Conservation (phyloP, 1,139 yeast genomes). For the Suhomyces yuchorum region DNA sequence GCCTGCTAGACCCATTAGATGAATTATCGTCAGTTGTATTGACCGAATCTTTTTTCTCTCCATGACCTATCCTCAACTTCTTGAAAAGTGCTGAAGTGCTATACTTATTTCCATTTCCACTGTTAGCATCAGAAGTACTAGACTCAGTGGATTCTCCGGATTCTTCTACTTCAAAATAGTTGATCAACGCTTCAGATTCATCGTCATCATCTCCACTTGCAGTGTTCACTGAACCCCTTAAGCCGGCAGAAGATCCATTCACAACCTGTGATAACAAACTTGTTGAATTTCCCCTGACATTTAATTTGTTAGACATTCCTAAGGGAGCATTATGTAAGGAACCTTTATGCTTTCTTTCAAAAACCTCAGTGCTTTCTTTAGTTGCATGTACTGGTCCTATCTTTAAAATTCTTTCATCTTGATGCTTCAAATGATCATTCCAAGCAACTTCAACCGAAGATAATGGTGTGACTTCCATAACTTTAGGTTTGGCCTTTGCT, state of each 20-base stretch:
- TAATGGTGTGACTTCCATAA: constrained; percentile 55
- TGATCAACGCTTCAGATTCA: constrained; percentile 36
- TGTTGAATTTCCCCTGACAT: constrained; percentile 18
- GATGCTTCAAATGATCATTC: constrained; percentile 57
- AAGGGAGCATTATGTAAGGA: constrained; percentile 63
- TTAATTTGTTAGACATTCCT: constrained; percentile 35
- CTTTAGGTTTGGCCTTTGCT: constrained; percentile 27
- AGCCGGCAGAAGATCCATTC: constrained; percentile 44
- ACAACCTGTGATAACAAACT: constrained; percentile 56
- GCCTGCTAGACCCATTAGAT: constrained; percentile 3
- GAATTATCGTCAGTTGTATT: constrained; percentile 6
- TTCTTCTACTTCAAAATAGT: constrained; percentile 29
- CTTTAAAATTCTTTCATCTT: constrained; percentile 71
- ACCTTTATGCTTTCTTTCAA: constrained; percentile 62
- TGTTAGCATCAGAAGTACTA: constrained; percentile 10
- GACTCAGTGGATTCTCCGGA: constrained; percentile 14
- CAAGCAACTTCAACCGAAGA: constrained; percentile 69
- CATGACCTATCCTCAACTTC: constrained; percentile 22
- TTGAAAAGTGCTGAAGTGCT: constrained; percentile 22
- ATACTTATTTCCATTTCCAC: constrained; percentile 10
- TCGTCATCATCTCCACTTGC: constrained; percentile 18
- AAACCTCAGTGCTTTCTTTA: constrained; percentile 42
- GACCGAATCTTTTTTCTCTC: constrained; percentile 17
- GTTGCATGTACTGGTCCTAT: constrained; percentile 55
- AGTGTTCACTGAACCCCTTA: constrained; percentile 24